These are phyloP conservation scores for Pseudotsuga menziesii DNA, from an alignment of 75 land plant species.

Conservation along the genomic window DNA sequence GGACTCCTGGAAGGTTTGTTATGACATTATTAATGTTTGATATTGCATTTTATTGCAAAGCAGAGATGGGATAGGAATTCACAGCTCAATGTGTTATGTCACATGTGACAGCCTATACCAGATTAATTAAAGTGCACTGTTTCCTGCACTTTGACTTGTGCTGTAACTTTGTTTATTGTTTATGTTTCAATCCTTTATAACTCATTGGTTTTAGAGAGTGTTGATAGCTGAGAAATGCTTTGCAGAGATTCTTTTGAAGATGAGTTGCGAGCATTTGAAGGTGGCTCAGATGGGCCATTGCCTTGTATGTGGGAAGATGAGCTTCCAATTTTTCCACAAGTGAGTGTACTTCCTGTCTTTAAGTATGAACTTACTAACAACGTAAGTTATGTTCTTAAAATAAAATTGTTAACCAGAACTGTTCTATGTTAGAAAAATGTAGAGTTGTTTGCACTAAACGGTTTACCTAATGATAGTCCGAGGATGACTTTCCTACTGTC, in stretches of 20 bases:
- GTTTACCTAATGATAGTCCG: background rate
- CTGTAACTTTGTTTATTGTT: background rate
- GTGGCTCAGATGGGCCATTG: constrained; percentile 84
- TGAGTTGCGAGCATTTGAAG: constrained; percentile 95
- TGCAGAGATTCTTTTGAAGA: constrained; percentile 95
- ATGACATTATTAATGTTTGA: background rate
- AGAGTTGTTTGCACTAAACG: background rate
- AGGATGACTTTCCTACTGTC: background rate
- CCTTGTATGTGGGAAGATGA: constrained; percentile 94
- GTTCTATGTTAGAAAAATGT: background rate
- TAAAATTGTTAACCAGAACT: background rate
- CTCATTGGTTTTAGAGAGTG: background rate
- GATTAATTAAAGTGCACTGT: background rate
- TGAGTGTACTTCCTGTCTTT: constrained; percentile 13
- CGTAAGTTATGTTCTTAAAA: background rate
- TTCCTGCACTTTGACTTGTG: constrained; percentile 1
- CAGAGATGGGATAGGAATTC: background rate
- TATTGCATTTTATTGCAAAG: background rate
- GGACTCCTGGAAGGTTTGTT: constrained; percentile 90
- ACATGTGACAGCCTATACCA: background rate
- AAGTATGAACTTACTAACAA: background rate
- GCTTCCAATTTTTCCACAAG: constrained; percentile 86
- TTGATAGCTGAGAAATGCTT: background rate
- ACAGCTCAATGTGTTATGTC: background rate
- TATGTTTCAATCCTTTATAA: background rate